A percentile compares a stretch with the other conserved stretches of the same genome.
phyloP scores from a whole-genome alignment of 495 filamentous ascomycete genomes.

The Penicillium desertorum region DNA sequence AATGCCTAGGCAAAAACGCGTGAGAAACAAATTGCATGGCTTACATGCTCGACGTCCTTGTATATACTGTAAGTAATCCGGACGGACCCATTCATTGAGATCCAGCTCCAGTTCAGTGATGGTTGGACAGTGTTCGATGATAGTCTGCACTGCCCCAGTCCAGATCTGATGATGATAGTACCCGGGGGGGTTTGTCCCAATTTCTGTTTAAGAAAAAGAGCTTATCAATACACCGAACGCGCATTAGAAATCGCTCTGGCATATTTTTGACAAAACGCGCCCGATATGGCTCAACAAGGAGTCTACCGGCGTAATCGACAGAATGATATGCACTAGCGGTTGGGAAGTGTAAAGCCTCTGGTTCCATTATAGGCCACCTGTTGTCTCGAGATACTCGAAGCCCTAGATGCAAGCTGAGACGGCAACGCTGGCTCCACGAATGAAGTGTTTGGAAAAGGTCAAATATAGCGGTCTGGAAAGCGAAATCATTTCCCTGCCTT shows the following conservation, averaged over 20 bases:
- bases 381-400: neutral
- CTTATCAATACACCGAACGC: constrained; percentile 3
- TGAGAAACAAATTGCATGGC: neutral
- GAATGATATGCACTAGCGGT: neutral
- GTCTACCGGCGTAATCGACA: too few relatives aligned
- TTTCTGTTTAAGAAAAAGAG: constrained; percentile 1
- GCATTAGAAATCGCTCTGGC: neutral
- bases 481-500: neutral
- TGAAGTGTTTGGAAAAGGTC: constrained; percentile 7
- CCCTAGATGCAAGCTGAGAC: constrained; percentile 1
- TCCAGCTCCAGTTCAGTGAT: constrained; percentile 1
- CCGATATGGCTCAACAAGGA: neutral
- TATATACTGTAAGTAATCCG: constrained; percentile 1
- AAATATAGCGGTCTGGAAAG: constrained; percentile 9
- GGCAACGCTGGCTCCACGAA: neutral
- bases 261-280: constrained; percentile 1
- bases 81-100: neutral
- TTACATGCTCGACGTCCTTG: constrained; percentile 1
- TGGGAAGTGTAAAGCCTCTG: neutral
- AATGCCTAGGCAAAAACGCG: neutral
- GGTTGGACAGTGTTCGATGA: neutral
- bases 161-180: constrained; percentile 1
- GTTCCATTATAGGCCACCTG: neutral
- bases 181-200: too few relatives aligned
- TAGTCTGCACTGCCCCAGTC: neutral